Evolutionary conservation across 2,329 filamentous ascomycete species (phyloP), one percentile per base, ranked within the genome.

Genomic region (Pyrenophora seminiperda): DNA sequence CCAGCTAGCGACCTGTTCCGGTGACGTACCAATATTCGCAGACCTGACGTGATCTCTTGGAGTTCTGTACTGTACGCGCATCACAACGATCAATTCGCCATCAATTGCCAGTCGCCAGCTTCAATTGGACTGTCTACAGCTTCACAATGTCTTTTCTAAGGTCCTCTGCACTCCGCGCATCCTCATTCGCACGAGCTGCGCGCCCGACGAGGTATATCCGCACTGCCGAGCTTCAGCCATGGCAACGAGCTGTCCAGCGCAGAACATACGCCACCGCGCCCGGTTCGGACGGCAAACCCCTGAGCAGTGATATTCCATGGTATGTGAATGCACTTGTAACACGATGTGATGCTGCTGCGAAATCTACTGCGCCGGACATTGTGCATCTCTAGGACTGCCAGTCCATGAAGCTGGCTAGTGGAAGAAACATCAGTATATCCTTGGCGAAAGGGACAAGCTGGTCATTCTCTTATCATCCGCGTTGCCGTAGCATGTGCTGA

Each of bases 291-390:
- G 61, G 62, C 41, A 53, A 57, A 18, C 47, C 62, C 11, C 63
- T 73, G 60, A 66, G 62, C 59, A 75, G 74, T 54, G 74, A 77
- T 49, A 50, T 74, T 10, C 74, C 75, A 59, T 77, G 75, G 75
- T 76, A 64, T 36, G 69, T 63, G 36, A 44, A 13, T 11, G 13
- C 24, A 10, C 10, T 10, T 27, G 10, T 27, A 3, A 7, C 9
- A 27, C 5, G 10, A 9, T 27, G 10, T 13, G 9, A 10, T 7
- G 24, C 10, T 13, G 2, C 13, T 27, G 24, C 13, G 24, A 27
- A 27, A 27, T 27, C 24, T 11, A 11, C 24, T 11, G 24, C 24
- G 7, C 24, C 24, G 10, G 24, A 27, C 4, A 27, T 27, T 27
- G 24, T 7, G 6, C 27, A 10, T 48, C 27, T 20, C 20, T 11